Conservation (phyloP, 2,329 filamentous ascomycete genomes). For the Fonsecaea pugnacius region DNA sequence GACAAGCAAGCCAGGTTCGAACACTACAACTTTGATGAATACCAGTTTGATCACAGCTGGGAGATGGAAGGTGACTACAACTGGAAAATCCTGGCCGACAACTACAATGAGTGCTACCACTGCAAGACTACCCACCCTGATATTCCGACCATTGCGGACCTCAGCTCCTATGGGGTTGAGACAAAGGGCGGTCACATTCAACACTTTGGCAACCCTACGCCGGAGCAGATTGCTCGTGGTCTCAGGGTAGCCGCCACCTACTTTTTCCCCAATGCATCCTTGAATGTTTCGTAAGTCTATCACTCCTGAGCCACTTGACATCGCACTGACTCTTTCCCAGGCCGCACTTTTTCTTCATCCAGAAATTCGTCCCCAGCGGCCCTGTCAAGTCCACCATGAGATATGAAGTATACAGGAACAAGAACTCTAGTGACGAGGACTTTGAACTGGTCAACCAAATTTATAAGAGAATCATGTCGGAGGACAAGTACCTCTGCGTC, state of each 20-base stretch:
- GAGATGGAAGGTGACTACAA: slow-evolving; percentile 62
- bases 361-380: slow-evolving; percentile 63
- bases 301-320: neutral
- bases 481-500: slow-evolving; percentile 67
- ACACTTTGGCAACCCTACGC: slow-evolving; percentile 48
- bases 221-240: slow-evolving; percentile 38
- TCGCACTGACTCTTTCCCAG: slow-evolving; percentile 39
- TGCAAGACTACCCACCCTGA: slow-evolving; percentile 63
- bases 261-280: slow-evolving; percentile 44
- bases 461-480: slow-evolving; percentile 67
- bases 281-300: slow-evolving; percentile 42
- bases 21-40: slow-evolving; percentile 58
- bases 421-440: slow-evolving; percentile 61
- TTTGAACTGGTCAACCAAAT: slow-evolving; percentile 63
- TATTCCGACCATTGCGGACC: slow-evolving; percentile 59
- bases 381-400: slow-evolving; percentile 60
- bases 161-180: slow-evolving; percentile 58
- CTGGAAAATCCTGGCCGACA: slow-evolving; percentile 66
- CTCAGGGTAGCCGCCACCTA: slow-evolving; percentile 41
- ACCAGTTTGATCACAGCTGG: slow-evolving; percentile 62
- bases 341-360: slow-evolving; percentile 67
- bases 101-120: slow-evolving; percentile 64
- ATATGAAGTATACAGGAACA: slow-evolving; percentile 68
- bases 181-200: slow-evolving; percentile 60
- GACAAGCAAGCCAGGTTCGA: slow-evolving; percentile 54